These are phyloP conservation scores for Chamaecyparis obtusa DNA, from an alignment of 75 land plant genomes.

Conservation along the genomic window DNA sequence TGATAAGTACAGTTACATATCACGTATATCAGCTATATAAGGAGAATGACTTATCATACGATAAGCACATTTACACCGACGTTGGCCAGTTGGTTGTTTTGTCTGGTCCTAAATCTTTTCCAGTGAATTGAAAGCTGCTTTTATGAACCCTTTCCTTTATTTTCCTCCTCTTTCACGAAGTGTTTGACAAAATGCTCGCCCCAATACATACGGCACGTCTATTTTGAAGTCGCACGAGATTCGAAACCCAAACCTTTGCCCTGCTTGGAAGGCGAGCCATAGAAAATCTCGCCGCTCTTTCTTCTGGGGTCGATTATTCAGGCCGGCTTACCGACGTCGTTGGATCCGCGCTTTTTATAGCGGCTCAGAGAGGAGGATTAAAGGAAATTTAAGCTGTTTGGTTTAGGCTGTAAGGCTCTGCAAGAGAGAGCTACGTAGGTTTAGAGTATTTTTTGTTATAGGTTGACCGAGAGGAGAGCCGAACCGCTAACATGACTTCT, in stretches of 20 bases:
- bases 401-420: background rate
- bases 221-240: background rate
- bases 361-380: background rate
- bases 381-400: background rate
- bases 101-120: background rate
- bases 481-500: constrained; percentile 24
- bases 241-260: background rate
- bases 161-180: background rate
- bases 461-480: background rate
- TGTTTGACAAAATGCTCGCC: constrained; percentile 1
- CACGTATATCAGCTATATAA: background rate
- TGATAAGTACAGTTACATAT: background rate
- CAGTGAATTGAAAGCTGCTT: background rate
- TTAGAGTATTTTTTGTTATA: background rate
- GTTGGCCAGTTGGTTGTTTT: background rate
- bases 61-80: background rate
- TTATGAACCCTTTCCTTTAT: background rate
- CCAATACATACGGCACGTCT: background rate
- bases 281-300: background rate
- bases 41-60: background rate
- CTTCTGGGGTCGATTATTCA: background rate
- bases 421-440: background rate
- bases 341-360: background rate
- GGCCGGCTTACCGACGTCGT: background rate
- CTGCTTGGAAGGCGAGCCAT: constrained; percentile 4